phyloP scores from a whole-genome alignment of 192 early-diverging fungal species.

The Gorgonomyces haynaldii region DNA sequence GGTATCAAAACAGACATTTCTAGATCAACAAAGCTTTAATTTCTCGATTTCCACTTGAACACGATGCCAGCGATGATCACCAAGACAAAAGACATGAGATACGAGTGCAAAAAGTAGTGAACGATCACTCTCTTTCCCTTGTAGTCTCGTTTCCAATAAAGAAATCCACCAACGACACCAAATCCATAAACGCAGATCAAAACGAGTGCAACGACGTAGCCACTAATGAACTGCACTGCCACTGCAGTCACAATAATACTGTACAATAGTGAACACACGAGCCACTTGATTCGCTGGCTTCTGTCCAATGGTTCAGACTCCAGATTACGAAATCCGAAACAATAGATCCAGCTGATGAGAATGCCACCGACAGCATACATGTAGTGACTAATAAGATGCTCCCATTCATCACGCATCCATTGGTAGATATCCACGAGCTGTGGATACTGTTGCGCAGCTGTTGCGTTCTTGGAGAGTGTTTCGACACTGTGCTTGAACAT shows the following conservation, averaged over 20 bases:
- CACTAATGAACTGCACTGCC: conserved; percentile 19
- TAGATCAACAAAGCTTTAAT: conserved; percentile 9
- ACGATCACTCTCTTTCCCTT: neutral
- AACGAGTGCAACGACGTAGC: conserved; percentile 13
- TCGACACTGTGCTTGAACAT: conserved; percentile 24
- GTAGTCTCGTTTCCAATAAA: neutral
- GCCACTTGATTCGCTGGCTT: conserved; percentile 1
- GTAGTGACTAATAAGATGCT: conserved; percentile 21
- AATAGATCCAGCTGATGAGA: neutral
- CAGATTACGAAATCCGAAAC: neutral
- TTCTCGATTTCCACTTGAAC: no score
- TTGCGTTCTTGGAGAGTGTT: neutral
- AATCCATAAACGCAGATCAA: conserved; percentile 13
- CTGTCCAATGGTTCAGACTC: neutral
- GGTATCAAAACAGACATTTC: conserved; percentile 78
- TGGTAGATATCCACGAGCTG: conserved; percentile 8
- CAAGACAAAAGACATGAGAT: neutral
- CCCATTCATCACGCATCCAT: conserved; percentile 21
- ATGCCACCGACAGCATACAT: conserved; percentile 27
- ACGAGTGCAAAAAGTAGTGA: neutral
- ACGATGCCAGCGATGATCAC: conserved; percentile 1
- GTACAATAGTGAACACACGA: conserved; percentile 6
- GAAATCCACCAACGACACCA: conserved; percentile 8
- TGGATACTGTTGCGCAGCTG: conserved; percentile 9
- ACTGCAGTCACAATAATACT: conserved; percentile 18